Evolutionary conservation across 371 early-diverging fungal genomes (phyloP), one percentile per base, ranked within the genome.

Genomic region (Lichtheimia ramosa): DNA sequence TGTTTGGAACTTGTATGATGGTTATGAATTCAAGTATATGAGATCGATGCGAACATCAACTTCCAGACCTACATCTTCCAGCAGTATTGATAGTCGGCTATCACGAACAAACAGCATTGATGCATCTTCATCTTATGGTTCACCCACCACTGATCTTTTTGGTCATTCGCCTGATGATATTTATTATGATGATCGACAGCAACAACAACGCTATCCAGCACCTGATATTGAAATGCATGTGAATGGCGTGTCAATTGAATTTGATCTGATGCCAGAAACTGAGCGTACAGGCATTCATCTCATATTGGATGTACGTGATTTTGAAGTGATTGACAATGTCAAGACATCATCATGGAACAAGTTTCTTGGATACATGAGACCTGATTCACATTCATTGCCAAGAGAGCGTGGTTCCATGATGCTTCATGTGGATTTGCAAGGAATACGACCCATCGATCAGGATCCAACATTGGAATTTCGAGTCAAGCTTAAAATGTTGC

Each of bases 311-410:
- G 73, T 93, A 3, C 71, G 77, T 18, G 89, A 92, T 46, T 61
- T 92, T 18, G 93, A 93, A 54, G 83, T 94, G 15, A 79, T 91
- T 51, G 95, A 95, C 59, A 84, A 92, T 62, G 72, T 95, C 18
- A 74, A 81, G 61, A 86, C 89, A 1, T 91, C 92, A 0, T 65
- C 71, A 6, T 95, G 92, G 91, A 74, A 86, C 34, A 93, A 92
- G 73, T 86, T 90, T 52, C 56, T 93, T 51, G 81, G 90, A 0
- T 83, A 82, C 43, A 79, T 88, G 82, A 70, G 87, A 13, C 80
- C 85, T 0, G 86, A 84, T 43, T 56, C 75, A 0, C 70, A 74
- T 24, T 63, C 71, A 18, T 65, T 70, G 5, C 88, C 90, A 7
- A 66, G 89, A 3, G 88, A 86, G 58, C 73, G 80, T 0, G 82